Base-by-base conservation (phyloP, 2,329 filamentous ascomycete species). In the Ophiostoma populinum region DNA sequence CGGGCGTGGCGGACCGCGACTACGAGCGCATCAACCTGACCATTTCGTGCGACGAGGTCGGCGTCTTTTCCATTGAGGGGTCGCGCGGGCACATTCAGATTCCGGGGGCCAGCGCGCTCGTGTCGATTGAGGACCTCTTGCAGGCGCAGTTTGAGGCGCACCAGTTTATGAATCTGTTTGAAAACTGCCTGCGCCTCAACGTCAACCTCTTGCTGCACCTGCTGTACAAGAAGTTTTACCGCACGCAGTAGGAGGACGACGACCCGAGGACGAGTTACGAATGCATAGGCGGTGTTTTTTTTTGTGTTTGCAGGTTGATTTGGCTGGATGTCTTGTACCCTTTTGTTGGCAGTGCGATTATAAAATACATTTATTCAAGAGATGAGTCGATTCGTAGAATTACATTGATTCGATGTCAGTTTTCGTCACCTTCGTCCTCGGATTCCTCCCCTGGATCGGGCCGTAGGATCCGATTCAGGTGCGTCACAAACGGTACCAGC, bases 221-320 rank as follows among this genome's bases (percentile, higher is more conserved):
- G 55, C 70, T 98, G 46, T 95, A 95, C 65, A 92, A 92, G 70
- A 98, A 98, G 67, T 98, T 98, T 57, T 98, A 98, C 54, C 63
- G 73, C 42, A 77, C 74, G 40, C 71, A 76, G 49, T 75, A 32
- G 28, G 13, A 25, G 29, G 21, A 22, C 25, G n/a, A 35, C 15
- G 21, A 34, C 32, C 13, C 12, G n/a, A 32, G 12, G 5, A n/a
- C n/a, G n/a, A n/a, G n/a, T n/a, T 17, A 24, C 15, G 25, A 24
- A 30, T 24, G 24, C 15, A 28, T 37, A 20, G 29, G 16, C 20
- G 29, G 24, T 29, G 16, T 13, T 11, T 11, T 34, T 8, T 28
- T 35, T 27, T 25, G 19, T 37, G 30, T 21, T 16, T 27, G 19
- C 30, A 21, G 18, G 26, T 32, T 26, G 24, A n/a, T 26, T 25